Evolutionary conservation across 768 basidiomycete species (phyloP).

Genomic region (Lactarius indigo): DNA sequence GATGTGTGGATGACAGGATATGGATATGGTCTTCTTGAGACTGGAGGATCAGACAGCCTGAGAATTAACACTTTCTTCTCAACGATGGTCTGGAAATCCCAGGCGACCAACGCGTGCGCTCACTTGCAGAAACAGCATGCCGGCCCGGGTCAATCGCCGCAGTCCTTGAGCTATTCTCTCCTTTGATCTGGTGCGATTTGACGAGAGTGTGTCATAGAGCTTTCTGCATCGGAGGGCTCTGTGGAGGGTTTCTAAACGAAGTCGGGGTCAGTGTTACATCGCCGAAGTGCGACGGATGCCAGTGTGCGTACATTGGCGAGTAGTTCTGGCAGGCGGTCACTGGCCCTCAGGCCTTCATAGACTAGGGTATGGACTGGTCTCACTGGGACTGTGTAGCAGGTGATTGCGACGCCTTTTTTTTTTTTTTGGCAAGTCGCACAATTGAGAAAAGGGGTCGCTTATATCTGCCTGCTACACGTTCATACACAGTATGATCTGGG

Average conservation of each 20-base stretch:
- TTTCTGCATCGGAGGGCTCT: not conserved
- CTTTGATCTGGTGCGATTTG: not conserved
- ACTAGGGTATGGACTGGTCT: not conserved
- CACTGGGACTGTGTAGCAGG: not conserved
- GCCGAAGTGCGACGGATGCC: too few species aligned
- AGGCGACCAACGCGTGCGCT: not conserved
- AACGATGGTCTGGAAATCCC: not conserved
- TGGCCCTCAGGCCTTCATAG: not conserved
- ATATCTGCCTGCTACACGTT: not conserved
- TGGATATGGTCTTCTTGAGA: not conserved
- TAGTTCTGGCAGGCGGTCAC: not conserved
- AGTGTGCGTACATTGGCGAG: not conserved
- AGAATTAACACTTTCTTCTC: not conserved
- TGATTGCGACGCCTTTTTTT: not conserved
- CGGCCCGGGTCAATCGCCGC: not conserved
- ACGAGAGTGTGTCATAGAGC: not conserved
- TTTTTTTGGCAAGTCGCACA: not conserved
- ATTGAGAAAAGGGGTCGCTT: not conserved
- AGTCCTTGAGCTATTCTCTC: not conserved
- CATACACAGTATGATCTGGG: not conserved
- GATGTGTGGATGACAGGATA: not conserved
- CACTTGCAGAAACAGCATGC: not conserved
- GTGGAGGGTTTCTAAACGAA: not conserved
- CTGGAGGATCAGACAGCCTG: not conserved
- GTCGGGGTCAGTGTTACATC: too few species aligned